Evolutionary conservation across 2,329 filamentous ascomycete genomes (phyloP).

Genomic region (Ophiostoma himal-ulmi): DNA sequence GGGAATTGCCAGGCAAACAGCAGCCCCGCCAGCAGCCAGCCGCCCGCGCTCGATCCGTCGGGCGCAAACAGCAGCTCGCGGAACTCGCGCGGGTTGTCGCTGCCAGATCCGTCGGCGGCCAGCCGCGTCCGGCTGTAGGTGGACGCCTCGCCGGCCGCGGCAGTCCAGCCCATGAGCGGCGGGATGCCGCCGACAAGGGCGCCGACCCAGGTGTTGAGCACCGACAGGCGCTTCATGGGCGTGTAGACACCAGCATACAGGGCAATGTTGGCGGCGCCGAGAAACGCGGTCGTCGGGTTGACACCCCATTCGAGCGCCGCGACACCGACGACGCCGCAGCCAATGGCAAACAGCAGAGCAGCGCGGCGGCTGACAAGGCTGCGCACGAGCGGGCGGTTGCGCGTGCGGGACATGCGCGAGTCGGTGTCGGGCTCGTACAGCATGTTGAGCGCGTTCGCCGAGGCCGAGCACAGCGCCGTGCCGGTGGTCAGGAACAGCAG

Average conservation of each 20-base stretch:
- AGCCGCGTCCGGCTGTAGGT: neutral
- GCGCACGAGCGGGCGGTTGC: conserved; percentile 82
- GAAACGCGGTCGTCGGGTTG: conserved; percentile 83
- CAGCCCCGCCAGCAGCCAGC: conserved; percentile 79
- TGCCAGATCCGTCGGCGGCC: neutral
- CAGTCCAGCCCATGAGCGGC: conserved; percentile 96
- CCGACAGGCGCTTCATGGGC: conserved; percentile 79
- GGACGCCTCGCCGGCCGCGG: conserved; percentile 69
- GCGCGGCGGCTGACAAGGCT: conserved; percentile 65
- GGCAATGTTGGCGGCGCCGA: conserved; percentile 77
- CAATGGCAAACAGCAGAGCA: conserved; percentile 73
- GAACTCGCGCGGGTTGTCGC: conserved; percentile 53
- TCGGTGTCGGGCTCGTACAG: conserved; percentile 87
- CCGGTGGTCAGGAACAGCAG: conserved; percentile 86
- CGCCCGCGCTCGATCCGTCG: conserved; percentile 61
- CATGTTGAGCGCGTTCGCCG: conserved; percentile 95
- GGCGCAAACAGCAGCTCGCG: conserved; percentile 65
- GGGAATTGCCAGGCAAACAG: conserved; percentile 97
- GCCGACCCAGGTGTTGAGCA: conserved; percentile 90
- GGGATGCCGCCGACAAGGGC: conserved; percentile 90
- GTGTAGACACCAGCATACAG: conserved; percentile 93
- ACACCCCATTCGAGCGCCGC: conserved; percentile 79
- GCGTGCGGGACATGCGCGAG: conserved; percentile 86
- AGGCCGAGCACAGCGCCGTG: conserved; percentile 81
- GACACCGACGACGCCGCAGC: conserved; percentile 63